Conservation (phyloP, 352 stramenopile species). For the Paralagenidium karlingii region DNA sequence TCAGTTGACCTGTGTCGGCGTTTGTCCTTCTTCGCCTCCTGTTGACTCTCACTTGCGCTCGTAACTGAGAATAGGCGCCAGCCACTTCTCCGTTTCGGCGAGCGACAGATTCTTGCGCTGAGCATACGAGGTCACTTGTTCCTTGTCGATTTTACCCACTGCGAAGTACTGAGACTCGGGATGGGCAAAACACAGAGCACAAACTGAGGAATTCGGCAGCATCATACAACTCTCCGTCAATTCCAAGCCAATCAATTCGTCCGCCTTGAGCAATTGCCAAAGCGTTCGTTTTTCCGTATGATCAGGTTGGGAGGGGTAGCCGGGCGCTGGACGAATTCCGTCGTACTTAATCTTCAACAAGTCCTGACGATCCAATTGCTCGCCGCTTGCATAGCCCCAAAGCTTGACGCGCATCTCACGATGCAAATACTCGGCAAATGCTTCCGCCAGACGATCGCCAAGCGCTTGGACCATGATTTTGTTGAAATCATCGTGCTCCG, state of each 20-base stretch:
- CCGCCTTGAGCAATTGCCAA: conserved; percentile 92
- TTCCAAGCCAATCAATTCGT: conserved; percentile 86
- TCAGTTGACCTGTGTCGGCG: not conserved
- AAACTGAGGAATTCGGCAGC: conserved; percentile 91
- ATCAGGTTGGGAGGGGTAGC: conserved; percentile 96
- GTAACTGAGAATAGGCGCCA: conserved; percentile 94
- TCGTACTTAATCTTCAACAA: conserved; percentile 98
- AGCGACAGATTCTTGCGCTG: conserved; percentile 86
- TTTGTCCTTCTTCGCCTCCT: not conserved
- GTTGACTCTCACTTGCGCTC: conserved; percentile 32
- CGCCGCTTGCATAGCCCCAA: conserved; percentile 92
- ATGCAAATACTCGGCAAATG: conserved; percentile 96
- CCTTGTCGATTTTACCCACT: conserved; percentile 94
- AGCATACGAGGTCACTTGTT: conserved; percentile 93
- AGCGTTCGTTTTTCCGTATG: conserved; percentile 96
- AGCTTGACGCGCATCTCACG: conserved; percentile 90
- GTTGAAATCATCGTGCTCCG: conserved; percentile 93
- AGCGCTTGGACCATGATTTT: conserved; percentile 95
- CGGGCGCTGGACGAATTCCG: conserved; percentile 94
- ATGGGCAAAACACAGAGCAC: conserved; percentile 93
- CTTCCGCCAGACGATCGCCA: conserved; percentile 58
- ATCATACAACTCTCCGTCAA: conserved; percentile 94
- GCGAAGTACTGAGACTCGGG: conserved; percentile 94
- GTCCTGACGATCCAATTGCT: conserved; percentile 86
- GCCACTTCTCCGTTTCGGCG: conserved; percentile 88